Evolutionary conservation across 2,329 filamentous ascomycete species (phyloP).

Genomic region (Fusarium circinatum): DNA sequence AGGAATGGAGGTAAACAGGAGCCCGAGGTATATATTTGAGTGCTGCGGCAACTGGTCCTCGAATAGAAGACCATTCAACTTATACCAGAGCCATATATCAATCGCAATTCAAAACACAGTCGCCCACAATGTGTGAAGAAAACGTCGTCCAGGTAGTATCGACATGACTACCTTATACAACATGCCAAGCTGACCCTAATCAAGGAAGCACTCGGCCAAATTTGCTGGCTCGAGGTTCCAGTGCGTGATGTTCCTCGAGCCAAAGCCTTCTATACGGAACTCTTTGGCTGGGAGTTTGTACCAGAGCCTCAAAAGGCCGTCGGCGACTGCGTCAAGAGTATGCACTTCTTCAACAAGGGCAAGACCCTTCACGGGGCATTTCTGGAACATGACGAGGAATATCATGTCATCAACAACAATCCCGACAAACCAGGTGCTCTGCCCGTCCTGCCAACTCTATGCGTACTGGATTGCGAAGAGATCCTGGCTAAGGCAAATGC

Average conservation of each 20-base stretch:
- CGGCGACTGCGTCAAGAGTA: slow-evolving; percentile 42
- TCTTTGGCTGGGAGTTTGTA: slow-evolving; percentile 49
- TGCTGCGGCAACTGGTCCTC: neutral
- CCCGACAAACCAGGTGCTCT: slow-evolving; percentile 39
- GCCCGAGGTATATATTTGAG: slow-evolving; percentile 30
- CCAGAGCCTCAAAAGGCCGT: slow-evolving; percentile 31
- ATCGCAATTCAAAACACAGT: neutral
- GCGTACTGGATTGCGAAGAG: slow-evolving; percentile 48
- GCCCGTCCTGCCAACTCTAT: slow-evolving; percentile 49
- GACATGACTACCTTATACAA: neutral
- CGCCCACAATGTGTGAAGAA: slow-evolving; percentile 12
- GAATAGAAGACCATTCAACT: neutral
- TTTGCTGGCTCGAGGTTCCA: slow-evolving; percentile 55
- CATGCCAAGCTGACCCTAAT: neutral
- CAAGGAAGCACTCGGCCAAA: slow-evolving; percentile 46
- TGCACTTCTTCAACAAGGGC: slow-evolving; percentile 51
- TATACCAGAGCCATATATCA: neutral
- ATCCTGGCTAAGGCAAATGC: slow-evolving; percentile 44
- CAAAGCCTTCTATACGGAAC: slow-evolving; percentile 50
- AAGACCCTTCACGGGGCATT: slow-evolving; percentile 50
- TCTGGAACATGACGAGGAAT: slow-evolving; percentile 46
- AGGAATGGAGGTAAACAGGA: neutral
- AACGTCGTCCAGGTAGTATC: slow-evolving; percentile 20
- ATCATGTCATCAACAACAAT: slow-evolving; percentile 44
- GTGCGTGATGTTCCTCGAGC: slow-evolving; percentile 49